These are phyloP conservation scores for Diaporthe australafricana DNA, from an alignment of 2,329 filamentous ascomycete species.

Conservation along the genomic window DNA sequence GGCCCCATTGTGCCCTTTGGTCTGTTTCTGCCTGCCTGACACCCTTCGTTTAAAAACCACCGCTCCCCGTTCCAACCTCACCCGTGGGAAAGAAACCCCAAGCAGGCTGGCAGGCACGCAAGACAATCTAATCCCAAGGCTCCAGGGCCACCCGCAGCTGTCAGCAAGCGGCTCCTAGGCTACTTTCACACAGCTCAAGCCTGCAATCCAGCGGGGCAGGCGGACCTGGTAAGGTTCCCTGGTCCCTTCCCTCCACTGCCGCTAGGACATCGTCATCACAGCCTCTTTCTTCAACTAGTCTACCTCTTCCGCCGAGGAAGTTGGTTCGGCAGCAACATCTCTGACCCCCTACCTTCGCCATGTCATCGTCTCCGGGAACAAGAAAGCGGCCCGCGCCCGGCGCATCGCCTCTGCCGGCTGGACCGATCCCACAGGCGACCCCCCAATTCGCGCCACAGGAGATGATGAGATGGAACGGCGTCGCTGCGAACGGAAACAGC, in stretches of 20 bases:
- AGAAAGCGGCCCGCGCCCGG: constrained; percentile 83
- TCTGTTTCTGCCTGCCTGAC: constrained; percentile 15
- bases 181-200: constrained; percentile 1
- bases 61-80: constrained; percentile 3
- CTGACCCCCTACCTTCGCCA: constrained; percentile 43
- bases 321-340: too few species aligned
- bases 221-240: constrained; percentile 17
- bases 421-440: constrained; percentile 64
- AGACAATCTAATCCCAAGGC: constrained; percentile 11
- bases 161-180: not conserved
- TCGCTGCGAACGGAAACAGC: constrained; percentile 48
- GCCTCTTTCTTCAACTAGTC: not conserved
- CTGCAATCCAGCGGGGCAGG: constrained; percentile 24
- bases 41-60: constrained; percentile 8
- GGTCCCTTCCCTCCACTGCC: constrained; percentile 13
- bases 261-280: constrained; percentile 5
- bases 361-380: constrained; percentile 61
- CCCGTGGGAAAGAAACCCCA: not conserved
- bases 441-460: constrained; percentile 61
- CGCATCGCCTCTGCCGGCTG: constrained; percentile 65
- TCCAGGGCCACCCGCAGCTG: not conserved
- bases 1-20: constrained; percentile 15
- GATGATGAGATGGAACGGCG: constrained; percentile 58
- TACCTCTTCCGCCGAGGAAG: constrained; percentile 7
- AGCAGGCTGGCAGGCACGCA: not conserved